Evolutionary conservation across 73 alveolate genomes (phyloP).

Genomic region (Uronychia setigera): DNA sequence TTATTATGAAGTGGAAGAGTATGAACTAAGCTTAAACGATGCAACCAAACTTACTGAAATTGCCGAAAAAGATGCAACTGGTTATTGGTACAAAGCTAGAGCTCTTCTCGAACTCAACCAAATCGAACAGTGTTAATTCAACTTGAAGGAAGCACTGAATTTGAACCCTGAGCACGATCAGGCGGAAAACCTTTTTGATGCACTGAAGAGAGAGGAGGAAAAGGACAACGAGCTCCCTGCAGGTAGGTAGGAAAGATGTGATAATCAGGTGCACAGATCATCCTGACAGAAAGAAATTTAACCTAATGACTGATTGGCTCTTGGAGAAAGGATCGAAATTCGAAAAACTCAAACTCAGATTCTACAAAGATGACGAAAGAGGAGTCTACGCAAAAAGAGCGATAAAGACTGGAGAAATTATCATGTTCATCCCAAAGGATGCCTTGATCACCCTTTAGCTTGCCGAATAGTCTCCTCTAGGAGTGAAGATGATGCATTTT

Average conservation of each 20-base stretch:
- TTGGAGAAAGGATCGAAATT: conserved; percentile 76
- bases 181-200: neutral
- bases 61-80: neutral
- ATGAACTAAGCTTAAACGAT: neutral
- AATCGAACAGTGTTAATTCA: neutral
- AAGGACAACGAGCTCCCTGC: neutral
- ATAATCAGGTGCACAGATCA: conserved; percentile 33
- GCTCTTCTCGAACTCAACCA: neutral
- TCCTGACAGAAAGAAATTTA: conserved; percentile 63
- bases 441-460: conserved; percentile 94
- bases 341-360: conserved; percentile 75
- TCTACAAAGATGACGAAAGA: conserved; percentile 88
- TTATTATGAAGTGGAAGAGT: neutral
- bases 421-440: conserved; percentile 87
- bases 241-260: neutral
- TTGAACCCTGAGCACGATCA: neutral
- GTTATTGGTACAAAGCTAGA: neutral
- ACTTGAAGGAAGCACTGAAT: neutral
- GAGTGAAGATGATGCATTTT: conserved; percentile 83
- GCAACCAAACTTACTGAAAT: neutral
- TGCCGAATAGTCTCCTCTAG: conserved; percentile 88
- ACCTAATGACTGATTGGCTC: conserved; percentile 69
- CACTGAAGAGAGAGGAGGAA: neutral
- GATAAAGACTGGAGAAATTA: conserved; percentile 54
- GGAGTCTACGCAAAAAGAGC: conserved; percentile 91